Evolutionary conservation across 108 stramenopile species (phyloP), one percentile per base, ranked within the genome.

Genomic region (Craspedostauros australis): DNA sequence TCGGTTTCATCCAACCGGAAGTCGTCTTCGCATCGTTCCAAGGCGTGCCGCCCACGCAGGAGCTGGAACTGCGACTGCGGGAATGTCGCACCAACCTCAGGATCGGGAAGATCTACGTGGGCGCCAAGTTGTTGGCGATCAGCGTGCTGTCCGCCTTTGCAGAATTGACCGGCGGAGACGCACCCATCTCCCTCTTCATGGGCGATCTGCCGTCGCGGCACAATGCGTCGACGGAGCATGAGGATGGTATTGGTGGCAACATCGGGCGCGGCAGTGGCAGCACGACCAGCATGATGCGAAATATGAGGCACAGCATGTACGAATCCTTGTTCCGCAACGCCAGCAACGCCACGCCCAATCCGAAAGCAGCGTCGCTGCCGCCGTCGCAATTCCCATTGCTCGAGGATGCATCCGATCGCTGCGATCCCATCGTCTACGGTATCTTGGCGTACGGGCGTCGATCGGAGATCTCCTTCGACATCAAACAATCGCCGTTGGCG

Each of bases 161-260:
- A 3, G 45, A 62, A 34, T 37, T 75, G 40, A 72, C 78, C 2
- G 78, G 73, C 18, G 78, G 78, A 2, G 78, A 79, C 64, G 73
- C 73, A 7, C 78, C 78, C 33, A 64, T 79, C 12, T 50, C 57
- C 20, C 46, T 75, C 0, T 72, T 79, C 30, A 54, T 74, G 44
- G 73, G 78, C 1, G 78, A 79, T 50, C 37, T 79, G 26, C 70
- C 64, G 18, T 57, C 58, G 8, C 33, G 37, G 11, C 32, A 63
- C 9, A 55, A 46, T 33, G 24, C 25, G 22, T 16, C 26, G 0
- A 31, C 21, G 8, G n/a, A 26, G 30, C 14, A 51, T 5, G 5
- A 12, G 12, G 33, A 54, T 23, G 6, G 48, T 7, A 12, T 29
- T 16, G 22, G 20, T 11, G 2, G 27, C 29, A 22, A 36, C 29